phyloP scores from a whole-genome alignment of 352 stramenopile species.

The Globisporangium carolinianum region DNA sequence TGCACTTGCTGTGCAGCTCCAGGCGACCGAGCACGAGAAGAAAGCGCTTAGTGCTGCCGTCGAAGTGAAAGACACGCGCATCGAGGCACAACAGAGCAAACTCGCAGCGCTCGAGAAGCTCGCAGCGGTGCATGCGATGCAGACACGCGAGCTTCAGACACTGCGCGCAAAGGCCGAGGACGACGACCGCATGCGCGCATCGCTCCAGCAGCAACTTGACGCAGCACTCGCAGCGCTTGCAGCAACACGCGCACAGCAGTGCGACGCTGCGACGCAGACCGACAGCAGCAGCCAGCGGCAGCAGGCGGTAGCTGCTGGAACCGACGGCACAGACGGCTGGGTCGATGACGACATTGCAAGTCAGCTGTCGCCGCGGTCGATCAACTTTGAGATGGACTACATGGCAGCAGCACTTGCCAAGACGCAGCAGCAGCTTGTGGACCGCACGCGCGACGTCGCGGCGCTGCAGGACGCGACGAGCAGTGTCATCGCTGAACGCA shows the following conservation, averaged over 20 bases:
- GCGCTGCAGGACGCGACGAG: constrained; percentile 32
- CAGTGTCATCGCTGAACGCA: constrained; percentile 40
- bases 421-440: constrained; percentile 31
- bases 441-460: constrained; percentile 18
- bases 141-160: constrained; percentile 40
- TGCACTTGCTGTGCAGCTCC: constrained; percentile 54
- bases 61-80: constrained; percentile 72
- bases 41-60: constrained; percentile 37
- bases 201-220: constrained; percentile 43
- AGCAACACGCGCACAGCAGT: constrained; percentile 8
- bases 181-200: constrained; percentile 30
- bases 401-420: constrained; percentile 25
- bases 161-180: constrained; percentile 42
- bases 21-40: constrained; percentile 65
- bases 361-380: constrained; percentile 24
- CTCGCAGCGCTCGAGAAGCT: constrained; percentile 58
- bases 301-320: constrained; percentile 6
- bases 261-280: constrained; percentile 38
- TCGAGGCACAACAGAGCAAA: constrained; percentile 60
- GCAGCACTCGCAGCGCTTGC: neutral
- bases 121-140: constrained; percentile 30
- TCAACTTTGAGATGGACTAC: constrained; percentile 15
- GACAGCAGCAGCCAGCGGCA: constrained; percentile 21
- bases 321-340: neutral
- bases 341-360: constrained; percentile 15